phyloP scores from a whole-genome alignment of 805 yeast genomes.

The Lipomyces yamadae region DNA sequence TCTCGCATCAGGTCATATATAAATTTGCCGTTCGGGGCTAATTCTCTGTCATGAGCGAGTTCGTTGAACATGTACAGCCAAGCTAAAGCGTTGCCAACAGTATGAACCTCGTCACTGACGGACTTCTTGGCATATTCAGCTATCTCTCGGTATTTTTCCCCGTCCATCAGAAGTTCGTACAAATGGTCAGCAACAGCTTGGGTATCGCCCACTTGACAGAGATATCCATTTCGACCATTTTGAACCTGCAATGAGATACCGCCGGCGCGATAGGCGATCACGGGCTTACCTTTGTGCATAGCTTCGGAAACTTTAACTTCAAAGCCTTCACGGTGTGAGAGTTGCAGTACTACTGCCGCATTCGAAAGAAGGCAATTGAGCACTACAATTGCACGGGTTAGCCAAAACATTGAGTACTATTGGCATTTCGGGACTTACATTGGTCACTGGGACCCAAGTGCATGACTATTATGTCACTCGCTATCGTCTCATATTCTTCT shows the following conservation, averaged over 20 bases:
- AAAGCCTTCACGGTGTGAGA: slow-evolving; percentile 37
- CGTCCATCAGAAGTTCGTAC: slow-evolving; percentile 25
- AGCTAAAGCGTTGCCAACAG: slow-evolving; percentile 33
- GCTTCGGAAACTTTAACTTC: slow-evolving; percentile 39
- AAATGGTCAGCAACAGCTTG: slow-evolving; percentile 25
- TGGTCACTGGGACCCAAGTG: slow-evolving; percentile 37
- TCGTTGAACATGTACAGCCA: slow-evolving; percentile 35
- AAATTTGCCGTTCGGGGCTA: slow-evolving; percentile 31
- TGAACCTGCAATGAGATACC: slow-evolving; percentile 35
- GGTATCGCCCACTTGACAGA: slow-evolving; percentile 33
- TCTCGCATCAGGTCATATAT: slow-evolving; percentile 36
- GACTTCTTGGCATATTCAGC: slow-evolving; percentile 20
- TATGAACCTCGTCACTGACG: slow-evolving; percentile 34
- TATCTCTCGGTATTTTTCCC: slow-evolving; percentile 13
- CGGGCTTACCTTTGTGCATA: slow-evolving; percentile 35
- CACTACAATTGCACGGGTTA: slow-evolving; percentile 15
- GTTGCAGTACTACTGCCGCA: slow-evolving; percentile 32
- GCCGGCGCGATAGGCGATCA: slow-evolving; percentile 33
- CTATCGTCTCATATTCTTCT: slow-evolving; percentile 23
- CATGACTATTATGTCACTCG: slow-evolving; percentile 32
- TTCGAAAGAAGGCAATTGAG: slow-evolving; percentile 35
- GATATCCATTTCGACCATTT: slow-evolving; percentile 25
- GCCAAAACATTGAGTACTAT: not conserved
- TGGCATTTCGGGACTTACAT: slow-evolving; percentile 4
- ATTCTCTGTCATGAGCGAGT: slow-evolving; percentile 25